These are phyloP conservation scores for Vigna hirtella DNA, from an alignment of 306 rosid genomes.

Conservation along the genomic window DNA sequence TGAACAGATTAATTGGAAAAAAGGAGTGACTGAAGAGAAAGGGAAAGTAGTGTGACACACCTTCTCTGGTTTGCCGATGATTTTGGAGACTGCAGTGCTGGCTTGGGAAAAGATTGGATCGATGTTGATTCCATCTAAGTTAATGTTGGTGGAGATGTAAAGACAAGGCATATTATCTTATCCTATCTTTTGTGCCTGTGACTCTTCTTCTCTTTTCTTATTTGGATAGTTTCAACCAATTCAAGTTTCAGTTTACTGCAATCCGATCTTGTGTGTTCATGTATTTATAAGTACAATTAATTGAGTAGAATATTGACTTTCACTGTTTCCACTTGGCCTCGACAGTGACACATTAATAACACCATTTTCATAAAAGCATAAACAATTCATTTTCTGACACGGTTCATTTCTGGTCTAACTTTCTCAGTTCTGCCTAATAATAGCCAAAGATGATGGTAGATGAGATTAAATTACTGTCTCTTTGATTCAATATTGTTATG, in stretches of 20 bases:
- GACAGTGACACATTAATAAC: background rate
- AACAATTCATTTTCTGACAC: conserved; percentile 2
- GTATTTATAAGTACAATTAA: background rate
- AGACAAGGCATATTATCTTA: conserved; percentile 74
- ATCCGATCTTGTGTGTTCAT: background rate
- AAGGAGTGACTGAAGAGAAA: background rate
- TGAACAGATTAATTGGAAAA: background rate
- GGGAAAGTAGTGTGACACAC: conserved; percentile 43
- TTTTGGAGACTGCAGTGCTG: conserved; percentile 64
- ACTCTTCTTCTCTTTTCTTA: background rate
- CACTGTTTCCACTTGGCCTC: conserved; percentile 27
- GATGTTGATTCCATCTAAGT: conserved; percentile 67
- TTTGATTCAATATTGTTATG: background rate
- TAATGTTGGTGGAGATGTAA: conserved; percentile 78
- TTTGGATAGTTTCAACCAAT: background rate
- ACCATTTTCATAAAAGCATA: background rate
- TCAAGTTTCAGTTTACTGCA: background rate
- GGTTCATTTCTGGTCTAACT: background rate
- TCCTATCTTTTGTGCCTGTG: background rate
- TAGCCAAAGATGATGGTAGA: background rate
- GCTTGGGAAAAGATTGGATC: conserved; percentile 74
- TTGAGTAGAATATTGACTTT: background rate
- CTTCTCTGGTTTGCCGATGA: conserved; percentile 70
- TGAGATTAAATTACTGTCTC: background rate
- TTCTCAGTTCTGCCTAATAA: background rate